Evolutionary conservation across 2,329 filamentous ascomycete genomes (phyloP).

Genomic region (Camillea tinctor): DNA sequence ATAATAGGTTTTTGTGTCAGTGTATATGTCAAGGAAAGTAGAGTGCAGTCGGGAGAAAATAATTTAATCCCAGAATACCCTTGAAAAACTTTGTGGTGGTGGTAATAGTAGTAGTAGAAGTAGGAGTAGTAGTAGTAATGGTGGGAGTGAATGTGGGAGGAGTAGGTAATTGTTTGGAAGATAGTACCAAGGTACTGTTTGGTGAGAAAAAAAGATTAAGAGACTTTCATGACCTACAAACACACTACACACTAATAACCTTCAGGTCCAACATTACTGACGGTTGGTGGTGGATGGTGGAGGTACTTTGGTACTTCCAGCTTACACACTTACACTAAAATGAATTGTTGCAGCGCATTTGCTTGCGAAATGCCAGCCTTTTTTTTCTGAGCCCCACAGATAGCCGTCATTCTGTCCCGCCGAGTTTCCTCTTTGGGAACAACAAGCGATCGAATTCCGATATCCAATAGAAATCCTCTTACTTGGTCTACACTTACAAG

Average conservation of each 20-base stretch:
- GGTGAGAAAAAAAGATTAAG: background rate
- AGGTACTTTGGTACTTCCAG: background rate
- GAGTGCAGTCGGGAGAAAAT: background rate
- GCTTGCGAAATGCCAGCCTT: background rate
- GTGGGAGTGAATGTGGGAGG: too few species aligned
- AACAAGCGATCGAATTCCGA: background rate
- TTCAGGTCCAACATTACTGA: too few species aligned
- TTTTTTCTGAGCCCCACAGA: background rate
- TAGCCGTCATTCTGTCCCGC: background rate
- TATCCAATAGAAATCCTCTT: background rate
- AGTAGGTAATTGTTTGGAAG: background rate
- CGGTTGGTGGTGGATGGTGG: too few species aligned
- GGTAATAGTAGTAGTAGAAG: too few species aligned
- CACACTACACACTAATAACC: too few species aligned
- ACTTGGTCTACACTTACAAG: background rate
- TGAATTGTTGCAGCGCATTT: background rate
- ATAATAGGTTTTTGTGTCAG: background rate
- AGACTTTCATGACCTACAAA: too few species aligned
- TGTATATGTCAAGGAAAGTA: background rate
- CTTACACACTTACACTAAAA: background rate
- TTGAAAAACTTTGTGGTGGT: background rate
- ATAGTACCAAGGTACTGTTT: too few species aligned
- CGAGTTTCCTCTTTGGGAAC: background rate
- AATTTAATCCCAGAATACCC: background rate
- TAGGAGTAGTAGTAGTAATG: background rate